phyloP scores from a whole-genome alignment of 768 basidiomycete species.

The Leccinum subgranulosum region DNA sequence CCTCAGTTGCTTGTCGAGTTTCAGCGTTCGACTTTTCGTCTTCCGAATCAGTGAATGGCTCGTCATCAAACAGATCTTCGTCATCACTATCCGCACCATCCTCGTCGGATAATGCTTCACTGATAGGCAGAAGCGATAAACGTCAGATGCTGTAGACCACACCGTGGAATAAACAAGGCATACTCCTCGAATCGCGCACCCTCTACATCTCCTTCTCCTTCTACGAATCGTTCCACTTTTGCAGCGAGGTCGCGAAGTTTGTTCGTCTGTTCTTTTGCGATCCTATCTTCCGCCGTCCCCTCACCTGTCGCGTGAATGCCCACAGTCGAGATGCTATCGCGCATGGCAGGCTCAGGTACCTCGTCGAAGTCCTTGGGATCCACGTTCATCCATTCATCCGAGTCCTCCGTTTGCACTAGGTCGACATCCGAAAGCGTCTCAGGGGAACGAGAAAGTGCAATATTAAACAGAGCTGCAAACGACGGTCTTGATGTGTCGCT shows the following conservation, averaged over 20 bases:
- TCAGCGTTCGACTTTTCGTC: constrained; percentile 37
- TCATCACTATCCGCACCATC: constrained; percentile 32
- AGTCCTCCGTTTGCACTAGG: constrained; percentile 50
- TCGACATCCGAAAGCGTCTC: constrained; percentile 19
- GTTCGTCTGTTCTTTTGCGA: constrained; percentile 63
- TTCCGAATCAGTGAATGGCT: constrained; percentile 45
- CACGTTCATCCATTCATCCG: constrained; percentile 85
- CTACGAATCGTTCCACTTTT: constrained; percentile 88
- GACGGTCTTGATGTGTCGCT: constrained; percentile 66
- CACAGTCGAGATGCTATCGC: constrained; percentile 8
- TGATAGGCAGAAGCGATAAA: constrained; percentile 21
- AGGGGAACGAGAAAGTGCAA: constrained; percentile 49
- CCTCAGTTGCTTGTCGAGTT: constrained; percentile 23
- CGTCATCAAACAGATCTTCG: constrained; percentile 40
- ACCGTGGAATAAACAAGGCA: constrained; percentile 28
- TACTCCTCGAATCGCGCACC: constrained; percentile 93
- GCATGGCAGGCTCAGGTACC: constrained; percentile 50
- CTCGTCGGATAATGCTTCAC: constrained; percentile 70
- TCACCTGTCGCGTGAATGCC: constrained; percentile 37
- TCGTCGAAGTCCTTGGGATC: constrained; percentile 74
- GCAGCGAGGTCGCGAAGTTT: constrained; percentile 73
- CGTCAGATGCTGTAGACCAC: constrained; percentile 1
- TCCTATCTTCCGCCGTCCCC: constrained; percentile 35
- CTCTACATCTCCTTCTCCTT: constrained; percentile 83
- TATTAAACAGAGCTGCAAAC: constrained; percentile 71